A percentile compares a stretch with the other conserved stretches of the same genome.
phyloP scores from a whole-genome alignment of 148 eudicot genomes.

The Arctostaphylos glauca region DNA sequence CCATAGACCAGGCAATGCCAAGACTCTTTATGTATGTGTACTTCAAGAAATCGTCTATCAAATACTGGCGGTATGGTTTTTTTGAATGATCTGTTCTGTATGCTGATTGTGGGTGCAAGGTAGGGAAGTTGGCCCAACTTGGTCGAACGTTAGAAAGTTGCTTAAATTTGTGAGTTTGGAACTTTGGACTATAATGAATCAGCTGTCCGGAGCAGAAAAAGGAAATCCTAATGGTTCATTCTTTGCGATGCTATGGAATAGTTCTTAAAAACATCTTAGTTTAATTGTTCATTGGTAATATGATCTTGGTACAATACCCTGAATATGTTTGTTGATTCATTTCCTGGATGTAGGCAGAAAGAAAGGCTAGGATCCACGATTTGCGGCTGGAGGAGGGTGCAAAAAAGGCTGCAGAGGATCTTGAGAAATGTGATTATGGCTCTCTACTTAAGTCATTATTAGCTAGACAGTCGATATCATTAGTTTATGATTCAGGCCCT shows the following conservation, averaged over 20 bases:
- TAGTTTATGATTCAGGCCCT: not conserved
- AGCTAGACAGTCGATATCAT: not conserved
- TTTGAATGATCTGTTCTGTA: not conserved
- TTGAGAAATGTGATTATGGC: slow-evolving; percentile 69
- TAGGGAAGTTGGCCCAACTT: not conserved
- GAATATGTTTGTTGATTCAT: not conserved
- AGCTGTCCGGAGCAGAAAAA: not conserved
- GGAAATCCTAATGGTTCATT: not conserved
- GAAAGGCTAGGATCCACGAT: slow-evolving; percentile 77
- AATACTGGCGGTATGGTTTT: not conserved
- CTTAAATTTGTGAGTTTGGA: not conserved
- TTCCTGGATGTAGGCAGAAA: slow-evolving; percentile 43
- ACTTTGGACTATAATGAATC: not conserved
- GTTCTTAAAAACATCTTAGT: not conserved
- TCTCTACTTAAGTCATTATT: not conserved
- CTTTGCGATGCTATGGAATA: not conserved
- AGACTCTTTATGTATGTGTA: not conserved
- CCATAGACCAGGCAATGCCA: not conserved
- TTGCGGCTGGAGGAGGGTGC: slow-evolving; percentile 88
- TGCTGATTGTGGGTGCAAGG: not conserved
- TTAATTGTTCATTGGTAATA: not conserved
- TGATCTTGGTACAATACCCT: not conserved
- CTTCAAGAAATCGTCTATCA: not conserved
- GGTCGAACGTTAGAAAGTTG: not conserved
- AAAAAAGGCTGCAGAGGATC: slow-evolving; percentile 86